Percentiles rank a stretch among this genome's conserved stretches.
Evolutionary conservation across 208 protist species (phyloP).

Genomic region (Trypanosoma brucei): DNA sequence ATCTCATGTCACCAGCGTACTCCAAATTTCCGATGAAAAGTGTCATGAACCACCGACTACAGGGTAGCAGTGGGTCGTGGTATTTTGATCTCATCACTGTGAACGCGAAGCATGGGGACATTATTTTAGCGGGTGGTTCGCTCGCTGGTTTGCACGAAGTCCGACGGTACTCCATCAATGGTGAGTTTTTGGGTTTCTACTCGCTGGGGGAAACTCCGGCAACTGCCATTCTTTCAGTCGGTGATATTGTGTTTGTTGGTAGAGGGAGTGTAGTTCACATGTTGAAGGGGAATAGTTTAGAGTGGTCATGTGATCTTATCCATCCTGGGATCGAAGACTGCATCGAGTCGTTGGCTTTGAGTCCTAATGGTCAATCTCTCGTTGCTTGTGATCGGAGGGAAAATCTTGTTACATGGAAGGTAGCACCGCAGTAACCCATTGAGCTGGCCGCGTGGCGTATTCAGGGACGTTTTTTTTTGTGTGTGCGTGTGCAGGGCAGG

Average conservation of each 20-base stretch:
- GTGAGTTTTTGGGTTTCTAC: constrained; percentile 16
- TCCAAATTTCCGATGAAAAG: constrained; percentile 6
- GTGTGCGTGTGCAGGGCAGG: too few species aligned
- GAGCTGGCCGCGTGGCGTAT: background rate
- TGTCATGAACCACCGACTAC: background rate
- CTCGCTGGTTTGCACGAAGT: constrained; percentile 5
- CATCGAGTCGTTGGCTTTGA: constrained; percentile 27
- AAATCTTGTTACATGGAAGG: constrained; percentile 26
- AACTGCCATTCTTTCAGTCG: constrained; percentile 25
- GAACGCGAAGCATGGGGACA: constrained; percentile 27
- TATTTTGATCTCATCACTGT: constrained; percentile 19
- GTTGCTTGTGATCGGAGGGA: constrained; percentile 19
- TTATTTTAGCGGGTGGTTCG: constrained; percentile 25
- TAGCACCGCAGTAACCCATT: constrained; percentile 5
- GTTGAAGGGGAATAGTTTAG: constrained; percentile 12
- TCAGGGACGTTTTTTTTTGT: constrained; percentile 1
- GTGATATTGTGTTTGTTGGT: constrained; percentile 26
- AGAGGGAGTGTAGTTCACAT: constrained; percentile 13
- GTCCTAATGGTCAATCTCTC: constrained; percentile 16
- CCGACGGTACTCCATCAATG: constrained; percentile 23
- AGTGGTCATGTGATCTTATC: constrained; percentile 18
- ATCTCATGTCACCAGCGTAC: constrained; percentile 1
- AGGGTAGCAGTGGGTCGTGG: constrained; percentile 5
- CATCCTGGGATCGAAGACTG: constrained; percentile 23
- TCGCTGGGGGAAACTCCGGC: constrained; percentile 8